Conservation (phyloP, 805 yeast species). For the Pichia manshurica region DNA sequence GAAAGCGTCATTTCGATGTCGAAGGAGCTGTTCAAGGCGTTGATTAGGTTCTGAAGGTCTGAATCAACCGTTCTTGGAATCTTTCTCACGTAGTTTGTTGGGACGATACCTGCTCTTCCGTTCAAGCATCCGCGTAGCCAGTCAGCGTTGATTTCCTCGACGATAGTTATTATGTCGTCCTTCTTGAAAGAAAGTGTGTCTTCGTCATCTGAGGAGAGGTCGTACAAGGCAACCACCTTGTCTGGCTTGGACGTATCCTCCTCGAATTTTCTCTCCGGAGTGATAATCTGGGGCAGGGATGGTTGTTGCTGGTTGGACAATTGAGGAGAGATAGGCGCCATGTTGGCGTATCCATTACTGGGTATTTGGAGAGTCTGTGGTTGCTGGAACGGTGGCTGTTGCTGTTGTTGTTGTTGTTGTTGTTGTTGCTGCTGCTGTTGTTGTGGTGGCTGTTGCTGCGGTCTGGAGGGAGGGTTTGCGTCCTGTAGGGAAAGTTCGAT, state of each 20-base stretch:
- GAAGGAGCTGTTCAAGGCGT: conserved; percentile 45
- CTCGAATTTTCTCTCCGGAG: neutral
- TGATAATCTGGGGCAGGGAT: conserved; percentile 5
- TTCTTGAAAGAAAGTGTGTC: conserved; percentile 83
- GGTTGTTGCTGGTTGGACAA: neutral
- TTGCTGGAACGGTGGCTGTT: conserved; percentile 3
- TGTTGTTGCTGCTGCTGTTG: conserved; percentile 17
- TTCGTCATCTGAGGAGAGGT: conserved; percentile 67
- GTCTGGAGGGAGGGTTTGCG: conserved; percentile 21
- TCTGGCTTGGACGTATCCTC: conserved; percentile 19
- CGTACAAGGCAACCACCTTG: conserved; percentile 77
- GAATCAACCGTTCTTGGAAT: conserved; percentile 58
- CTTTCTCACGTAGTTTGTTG: conserved; percentile 84
- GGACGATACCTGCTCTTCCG: conserved; percentile 84
- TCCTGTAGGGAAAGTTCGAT: conserved; percentile 69
- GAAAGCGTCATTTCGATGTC: conserved; percentile 69
- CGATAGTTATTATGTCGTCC: conserved; percentile 83
- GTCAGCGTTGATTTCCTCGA: conserved; percentile 83
- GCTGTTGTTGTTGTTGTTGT: conserved; percentile 15
- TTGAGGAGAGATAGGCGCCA: neutral
- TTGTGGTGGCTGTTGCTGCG: conserved; percentile 9
- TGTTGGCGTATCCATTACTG: neutral
- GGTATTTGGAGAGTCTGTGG: neutral
- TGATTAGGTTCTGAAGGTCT: conserved; percentile 47
- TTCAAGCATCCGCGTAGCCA: conserved; percentile 92